phyloP scores from a whole-genome alignment of 768 basidiomycete species.

The Boletus vermiculosoides region DNA sequence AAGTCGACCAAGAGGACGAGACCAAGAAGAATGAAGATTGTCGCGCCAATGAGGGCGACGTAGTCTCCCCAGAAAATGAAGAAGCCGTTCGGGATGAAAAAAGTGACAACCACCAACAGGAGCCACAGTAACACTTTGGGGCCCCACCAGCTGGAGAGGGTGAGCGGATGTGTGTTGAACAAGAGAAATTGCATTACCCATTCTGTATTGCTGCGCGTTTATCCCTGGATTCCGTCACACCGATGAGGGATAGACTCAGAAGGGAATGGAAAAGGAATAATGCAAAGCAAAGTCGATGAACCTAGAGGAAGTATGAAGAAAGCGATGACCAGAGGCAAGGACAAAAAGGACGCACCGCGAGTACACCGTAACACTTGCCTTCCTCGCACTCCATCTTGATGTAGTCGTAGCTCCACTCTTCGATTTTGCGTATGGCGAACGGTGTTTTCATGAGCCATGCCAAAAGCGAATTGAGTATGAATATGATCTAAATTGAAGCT shows the following conservation, averaged over 20 bases:
- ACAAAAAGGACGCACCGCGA: slow-evolving; percentile 63
- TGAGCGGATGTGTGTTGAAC: slow-evolving; percentile 14
- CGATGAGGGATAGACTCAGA: slow-evolving; percentile 75
- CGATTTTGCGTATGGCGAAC: slow-evolving; percentile 78
- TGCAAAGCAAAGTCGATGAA: slow-evolving; percentile 97
- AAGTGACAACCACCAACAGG: slow-evolving; percentile 73
- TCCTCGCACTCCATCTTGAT: slow-evolving; percentile 96
- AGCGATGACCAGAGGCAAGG: not conserved
- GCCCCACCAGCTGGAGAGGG: slow-evolving; percentile 85
- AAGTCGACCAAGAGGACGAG: slow-evolving; percentile 98
- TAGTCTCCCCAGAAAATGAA: slow-evolving; percentile 99
- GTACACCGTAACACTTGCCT: slow-evolving; percentile 93
- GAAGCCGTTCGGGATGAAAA: slow-evolving; percentile 96
- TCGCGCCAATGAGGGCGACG: slow-evolving; percentile 86
- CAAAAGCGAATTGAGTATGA: slow-evolving; percentile 90
- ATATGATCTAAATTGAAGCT: slow-evolving; percentile 70
- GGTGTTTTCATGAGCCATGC: slow-evolving; percentile 97
- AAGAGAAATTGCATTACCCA: slow-evolving; percentile 53
- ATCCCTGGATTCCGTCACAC: slow-evolving; percentile 85
- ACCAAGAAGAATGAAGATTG: slow-evolving; percentile 93
- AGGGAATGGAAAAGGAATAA: slow-evolving; percentile 85
- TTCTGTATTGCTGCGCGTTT: slow-evolving; percentile 97
- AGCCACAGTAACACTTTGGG: slow-evolving; percentile 93
- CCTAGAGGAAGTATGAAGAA: slow-evolving; percentile 38
- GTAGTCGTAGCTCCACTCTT: slow-evolving; percentile 94